These are phyloP conservation scores for Benincasa hispida DNA, from an alignment of 306 rosid species.

Conservation along the genomic window DNA sequence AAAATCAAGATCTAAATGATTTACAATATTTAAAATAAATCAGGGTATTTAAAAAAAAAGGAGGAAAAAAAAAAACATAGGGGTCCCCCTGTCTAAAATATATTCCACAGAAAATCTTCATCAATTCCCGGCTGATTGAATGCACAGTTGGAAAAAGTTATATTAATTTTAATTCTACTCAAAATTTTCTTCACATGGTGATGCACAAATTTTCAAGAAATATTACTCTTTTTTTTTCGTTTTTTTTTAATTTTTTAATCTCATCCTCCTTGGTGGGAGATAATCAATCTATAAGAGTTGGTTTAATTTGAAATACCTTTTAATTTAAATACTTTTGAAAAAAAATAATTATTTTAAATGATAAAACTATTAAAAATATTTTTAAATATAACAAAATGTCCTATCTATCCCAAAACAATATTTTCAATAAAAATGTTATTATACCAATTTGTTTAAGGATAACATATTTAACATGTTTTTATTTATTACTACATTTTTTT, in stretches of 20 bases:
- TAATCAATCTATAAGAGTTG: too few relatives aligned
- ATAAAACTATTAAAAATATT: too few relatives aligned
- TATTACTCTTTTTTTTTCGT: background rate
- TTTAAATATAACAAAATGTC: too few relatives aligned
- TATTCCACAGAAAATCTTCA: background rate
- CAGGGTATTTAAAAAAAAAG: background rate
- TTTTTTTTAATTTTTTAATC: background rate
- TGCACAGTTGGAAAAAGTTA: background rate
- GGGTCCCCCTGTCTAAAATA: background rate
- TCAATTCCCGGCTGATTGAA: conserved; percentile 9
- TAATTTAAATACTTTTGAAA: too few relatives aligned
- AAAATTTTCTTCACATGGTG: background rate
- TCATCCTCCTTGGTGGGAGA: too few relatives aligned
- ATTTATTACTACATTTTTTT: too few relatives aligned
- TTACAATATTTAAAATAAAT: background rate
- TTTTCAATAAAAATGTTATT: too few relatives aligned
- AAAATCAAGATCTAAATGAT: background rate
- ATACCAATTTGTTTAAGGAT: too few relatives aligned
- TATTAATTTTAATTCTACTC: background rate
- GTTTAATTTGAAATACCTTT: too few relatives aligned
- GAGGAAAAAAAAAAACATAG: background rate
- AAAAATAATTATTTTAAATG: too few relatives aligned
- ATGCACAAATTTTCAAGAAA: background rate
- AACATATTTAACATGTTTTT: too few relatives aligned
- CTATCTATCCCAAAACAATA: too few relatives aligned